Base-by-base conservation (phyloP, 2,329 filamentous ascomycete genomes). In the Talaromyces sp. region DNA sequence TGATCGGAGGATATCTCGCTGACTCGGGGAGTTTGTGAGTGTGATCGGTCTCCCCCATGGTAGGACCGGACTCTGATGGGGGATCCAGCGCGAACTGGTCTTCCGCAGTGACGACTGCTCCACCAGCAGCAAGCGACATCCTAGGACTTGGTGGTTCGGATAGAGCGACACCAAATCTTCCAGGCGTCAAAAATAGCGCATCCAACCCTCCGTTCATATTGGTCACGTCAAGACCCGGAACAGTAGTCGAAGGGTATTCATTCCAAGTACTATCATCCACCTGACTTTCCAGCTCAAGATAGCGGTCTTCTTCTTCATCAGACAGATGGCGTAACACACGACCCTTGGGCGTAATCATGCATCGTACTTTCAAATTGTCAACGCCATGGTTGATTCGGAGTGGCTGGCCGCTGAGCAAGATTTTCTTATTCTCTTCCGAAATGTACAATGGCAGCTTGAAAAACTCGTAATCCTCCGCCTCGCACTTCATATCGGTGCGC, bases 201-300 rank as follows among this genome's bases (percentile, higher is more conserved):
- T 82, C 79, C 33, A 82, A 72, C 2, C 79, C 79, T 7, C 80
- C 80, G 37, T 73, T 76, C 31, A 79, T 75, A 65, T 82, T 82
- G 58, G 74, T 78, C n/a, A 73, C 70, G 56, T 82, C 79, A 3
- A 78, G 75, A 22, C 78, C 74, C 10, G 78, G 74, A 50, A 75
- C 70, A 3, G 73, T 70, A 3, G 74, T 68, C 2, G 72, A 70
- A 2, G 78, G 77, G 66, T 77, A 79, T 65, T 79, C 77, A 61
- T 78, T 74, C 52, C 74, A 75, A 11, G 71, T 68, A 22, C 71
- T 65, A 27, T 70, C 69, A 6, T 70, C 66, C 5, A 76, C 71
- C 62, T 71, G 74, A 65, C 78, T 78, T 67, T 82, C 79, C 7
- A 83, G 71, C n/a, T 75, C 74, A 1, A 83, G 72, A 48, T 81